Conservation (phyloP, 2,329 filamentous ascomycete genomes). For the Xylariaceae sp. region DNA sequence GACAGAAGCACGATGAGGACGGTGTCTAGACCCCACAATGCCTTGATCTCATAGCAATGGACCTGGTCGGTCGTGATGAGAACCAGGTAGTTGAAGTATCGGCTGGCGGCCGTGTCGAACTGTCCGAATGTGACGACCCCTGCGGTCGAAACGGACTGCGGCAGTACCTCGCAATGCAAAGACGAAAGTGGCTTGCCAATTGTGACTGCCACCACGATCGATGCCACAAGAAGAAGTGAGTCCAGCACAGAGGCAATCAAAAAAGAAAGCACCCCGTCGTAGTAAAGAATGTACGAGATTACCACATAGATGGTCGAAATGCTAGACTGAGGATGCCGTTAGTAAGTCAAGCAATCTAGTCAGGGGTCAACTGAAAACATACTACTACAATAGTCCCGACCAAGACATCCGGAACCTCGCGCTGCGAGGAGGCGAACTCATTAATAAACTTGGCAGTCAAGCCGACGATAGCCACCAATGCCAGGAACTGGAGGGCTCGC, state of each 20-base stretch:
- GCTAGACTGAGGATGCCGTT: slow-evolving; percentile 53
- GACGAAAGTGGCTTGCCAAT: slow-evolving; percentile 77
- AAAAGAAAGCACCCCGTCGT: slow-evolving; percentile 69
- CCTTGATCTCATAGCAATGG: slow-evolving; percentile 79
- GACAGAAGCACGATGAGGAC: slow-evolving; percentile 68
- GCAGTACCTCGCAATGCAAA: slow-evolving; percentile 60
- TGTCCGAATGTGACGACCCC: slow-evolving; percentile 24
- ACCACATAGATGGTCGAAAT: slow-evolving; percentile 73
- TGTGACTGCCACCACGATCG: slow-evolving; percentile 70
- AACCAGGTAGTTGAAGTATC: slow-evolving; percentile 38
- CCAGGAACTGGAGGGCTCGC: slow-evolving; percentile 64
- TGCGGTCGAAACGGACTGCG: slow-evolving; percentile 36
- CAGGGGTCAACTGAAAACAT: slow-evolving; percentile 33
- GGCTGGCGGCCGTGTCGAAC: slow-evolving; percentile 22
- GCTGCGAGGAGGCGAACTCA: slow-evolving; percentile 62
- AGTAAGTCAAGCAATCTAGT: slow-evolving; percentile 13
- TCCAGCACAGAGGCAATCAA: slow-evolving; percentile 64
- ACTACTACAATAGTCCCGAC: slow-evolving; percentile 77
- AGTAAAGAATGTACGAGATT: slow-evolving; percentile 76
- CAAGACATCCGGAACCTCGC: slow-evolving; percentile 64
- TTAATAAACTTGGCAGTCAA: slow-evolving; percentile 78
- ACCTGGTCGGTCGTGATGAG: slow-evolving; percentile 50
- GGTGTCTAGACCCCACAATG: slow-evolving; percentile 81
- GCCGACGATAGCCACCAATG: slow-evolving; percentile 72
- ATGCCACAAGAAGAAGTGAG: slow-evolving; percentile 63